These are phyloP conservation scores for Agrostemma githago DNA, from an alignment of 148 eudicot genomes.

Conservation along the genomic window DNA sequence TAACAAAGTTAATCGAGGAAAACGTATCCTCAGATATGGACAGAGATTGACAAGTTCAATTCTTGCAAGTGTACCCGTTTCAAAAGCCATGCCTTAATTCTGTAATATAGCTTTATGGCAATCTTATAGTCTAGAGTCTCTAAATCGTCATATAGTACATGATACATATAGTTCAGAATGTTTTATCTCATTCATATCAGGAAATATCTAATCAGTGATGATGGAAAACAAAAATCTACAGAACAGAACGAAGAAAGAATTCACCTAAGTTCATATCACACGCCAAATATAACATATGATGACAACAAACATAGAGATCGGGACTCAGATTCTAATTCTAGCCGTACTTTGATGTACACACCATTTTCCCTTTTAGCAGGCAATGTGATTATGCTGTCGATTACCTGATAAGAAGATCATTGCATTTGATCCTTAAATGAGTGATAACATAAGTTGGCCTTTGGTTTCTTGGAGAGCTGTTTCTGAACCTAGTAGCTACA, in stretches of 20 bases:
- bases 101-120: not conserved
- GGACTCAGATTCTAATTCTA: not conserved
- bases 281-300: not conserved
- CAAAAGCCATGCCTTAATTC: too few species aligned
- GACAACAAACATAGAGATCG: not conserved
- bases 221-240: too few species aligned
- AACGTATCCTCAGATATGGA: not conserved
- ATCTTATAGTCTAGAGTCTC: not conserved
- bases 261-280: not conserved
- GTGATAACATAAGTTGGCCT: conserved; percentile 18
- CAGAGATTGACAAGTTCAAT: not conserved
- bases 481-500: conserved; percentile 5
- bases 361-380: conserved; percentile 1
- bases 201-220: not conserved
- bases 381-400: not conserved
- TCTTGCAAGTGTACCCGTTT: not conserved
- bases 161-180: not conserved
- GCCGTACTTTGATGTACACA: conserved; percentile 9
- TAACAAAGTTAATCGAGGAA: not conserved
- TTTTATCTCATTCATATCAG: not conserved
- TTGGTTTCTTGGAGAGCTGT: conserved; percentile 19
- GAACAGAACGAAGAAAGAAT: not conserved
- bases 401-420: conserved; percentile 13
- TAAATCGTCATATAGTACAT: not conserved
- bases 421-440: conserved; percentile 2